phyloP scores from a whole-genome alignment of 169 alveolate genomes.

The Toxoplasma gondii region DNA sequence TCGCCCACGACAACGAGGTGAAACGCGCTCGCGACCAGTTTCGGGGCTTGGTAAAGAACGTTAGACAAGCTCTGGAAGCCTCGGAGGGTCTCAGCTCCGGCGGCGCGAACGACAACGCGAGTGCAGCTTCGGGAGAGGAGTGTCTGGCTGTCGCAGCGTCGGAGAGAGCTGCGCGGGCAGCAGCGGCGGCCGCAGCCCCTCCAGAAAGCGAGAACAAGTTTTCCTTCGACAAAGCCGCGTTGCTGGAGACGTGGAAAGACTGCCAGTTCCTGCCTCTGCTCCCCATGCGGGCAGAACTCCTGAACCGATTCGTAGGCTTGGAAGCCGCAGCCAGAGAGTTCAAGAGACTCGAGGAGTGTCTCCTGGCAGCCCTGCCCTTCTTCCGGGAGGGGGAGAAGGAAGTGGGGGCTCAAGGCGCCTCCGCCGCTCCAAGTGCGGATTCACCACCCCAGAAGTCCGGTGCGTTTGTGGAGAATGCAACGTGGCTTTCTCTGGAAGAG shows the following conservation, averaged over 20 bases:
- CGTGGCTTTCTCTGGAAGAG: neutral
- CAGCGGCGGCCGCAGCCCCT: neutral
- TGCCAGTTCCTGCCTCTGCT: neutral
- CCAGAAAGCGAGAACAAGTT: neutral
- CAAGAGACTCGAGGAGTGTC: neutral
- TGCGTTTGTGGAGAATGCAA: neutral
- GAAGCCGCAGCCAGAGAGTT: neutral
- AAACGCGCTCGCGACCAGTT: neutral
- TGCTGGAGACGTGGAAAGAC: neutral
- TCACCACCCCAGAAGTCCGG: neutral
- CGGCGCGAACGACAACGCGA: neutral
- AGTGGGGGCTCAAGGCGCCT: neutral
- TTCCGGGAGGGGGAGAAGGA: neutral
- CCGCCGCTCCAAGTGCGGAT: neutral
- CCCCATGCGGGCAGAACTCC: neutral
- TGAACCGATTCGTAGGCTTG: neutral
- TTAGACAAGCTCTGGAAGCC: neutral
- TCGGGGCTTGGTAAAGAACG: neutral
- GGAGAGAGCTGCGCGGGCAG: neutral
- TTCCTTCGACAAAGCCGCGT: neutral
- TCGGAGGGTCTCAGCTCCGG: neutral
- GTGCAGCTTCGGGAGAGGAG: neutral
- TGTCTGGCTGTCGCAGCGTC: neutral
- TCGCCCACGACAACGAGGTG: neutral
- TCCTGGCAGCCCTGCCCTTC: constrained; percentile 9